Evolutionary conservation across 2,329 filamentous ascomycete species (phyloP).

Genomic region (Fusarium incarnatum): DNA sequence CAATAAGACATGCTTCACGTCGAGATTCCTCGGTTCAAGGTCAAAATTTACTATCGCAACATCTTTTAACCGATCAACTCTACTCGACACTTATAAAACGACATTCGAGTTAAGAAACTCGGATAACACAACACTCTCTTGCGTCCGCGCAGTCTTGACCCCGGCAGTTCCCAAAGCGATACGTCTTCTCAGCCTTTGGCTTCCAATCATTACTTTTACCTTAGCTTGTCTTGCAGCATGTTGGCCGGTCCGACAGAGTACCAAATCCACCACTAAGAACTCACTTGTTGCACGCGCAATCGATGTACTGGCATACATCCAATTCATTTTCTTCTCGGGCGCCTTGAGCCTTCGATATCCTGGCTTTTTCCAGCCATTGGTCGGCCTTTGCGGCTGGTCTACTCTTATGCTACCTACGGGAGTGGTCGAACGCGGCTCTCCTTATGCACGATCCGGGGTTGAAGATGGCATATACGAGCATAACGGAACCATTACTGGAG

Average conservation of each 20-base stretch:
- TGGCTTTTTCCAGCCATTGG: slow-evolving; percentile 77
- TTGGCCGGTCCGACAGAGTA: background rate
- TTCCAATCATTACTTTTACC: slow-evolving; percentile 9
- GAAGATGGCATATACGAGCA: slow-evolving; percentile 71
- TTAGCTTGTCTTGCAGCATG: slow-evolving; percentile 12
- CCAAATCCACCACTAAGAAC: background rate
- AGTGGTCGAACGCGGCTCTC: slow-evolving; percentile 29
- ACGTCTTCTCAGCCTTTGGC: slow-evolving; percentile 23
- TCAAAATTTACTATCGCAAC: slow-evolving; percentile 9
- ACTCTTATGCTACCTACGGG: slow-evolving; percentile 67
- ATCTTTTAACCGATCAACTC: slow-evolving; percentile 2
- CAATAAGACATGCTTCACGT: slow-evolving; percentile 17
- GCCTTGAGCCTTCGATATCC: slow-evolving; percentile 76
- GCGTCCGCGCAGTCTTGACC: slow-evolving; percentile 3
- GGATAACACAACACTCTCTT: background rate
- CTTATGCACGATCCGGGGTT: slow-evolving; percentile 46
- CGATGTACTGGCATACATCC: slow-evolving; percentile 78
- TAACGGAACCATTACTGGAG: slow-evolving; percentile 70
- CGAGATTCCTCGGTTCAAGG: background rate
- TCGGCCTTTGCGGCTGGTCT: slow-evolving; percentile 76
- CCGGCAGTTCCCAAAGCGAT: slow-evolving; percentile 2
- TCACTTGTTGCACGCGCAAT: slow-evolving; percentile 17
- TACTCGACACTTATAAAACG: slow-evolving; percentile 22
- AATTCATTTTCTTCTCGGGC: slow-evolving; percentile 78
- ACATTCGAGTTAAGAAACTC: background rate